These are phyloP conservation scores for Rhizoclosmatium sp. DNA, from an alignment of 192 early-diverging fungal genomes.

Conservation along the genomic window DNA sequence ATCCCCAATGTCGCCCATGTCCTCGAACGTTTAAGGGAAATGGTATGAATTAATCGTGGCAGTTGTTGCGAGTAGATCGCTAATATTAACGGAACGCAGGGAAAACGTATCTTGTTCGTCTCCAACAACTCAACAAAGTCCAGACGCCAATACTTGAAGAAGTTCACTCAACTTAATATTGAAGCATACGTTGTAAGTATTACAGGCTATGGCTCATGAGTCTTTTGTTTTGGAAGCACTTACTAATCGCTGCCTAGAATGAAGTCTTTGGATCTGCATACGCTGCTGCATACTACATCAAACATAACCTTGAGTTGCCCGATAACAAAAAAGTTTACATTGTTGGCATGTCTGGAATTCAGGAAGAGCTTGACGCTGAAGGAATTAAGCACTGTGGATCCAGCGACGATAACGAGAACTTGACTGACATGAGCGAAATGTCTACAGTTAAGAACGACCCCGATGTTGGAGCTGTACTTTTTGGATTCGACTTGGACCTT, in stretches of 20 bases:
- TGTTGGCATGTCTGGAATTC: slow-evolving; percentile 87
- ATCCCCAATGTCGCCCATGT: slow-evolving; percentile 75
- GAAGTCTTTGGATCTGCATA: slow-evolving; percentile 95
- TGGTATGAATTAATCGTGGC: neutral
- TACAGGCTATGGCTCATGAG: slow-evolving; percentile 1
- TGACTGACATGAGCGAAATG: slow-evolving; percentile 61
- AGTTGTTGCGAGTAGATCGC: too few relatives aligned
- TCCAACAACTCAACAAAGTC: slow-evolving; percentile 97
- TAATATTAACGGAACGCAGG: slow-evolving; percentile 34
- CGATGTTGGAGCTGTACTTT: slow-evolving; percentile 86
- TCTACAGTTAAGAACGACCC: slow-evolving; percentile 68
- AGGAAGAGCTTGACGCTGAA: slow-evolving; percentile 80
- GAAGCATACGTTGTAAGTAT: slow-evolving; percentile 69
- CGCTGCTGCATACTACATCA: slow-evolving; percentile 92
- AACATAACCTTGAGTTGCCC: slow-evolving; percentile 83
- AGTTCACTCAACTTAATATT: slow-evolving; percentile 85
- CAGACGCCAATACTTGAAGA: slow-evolving; percentile 77
- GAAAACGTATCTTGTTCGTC: slow-evolving; percentile 94
- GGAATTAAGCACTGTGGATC: slow-evolving; percentile 73
- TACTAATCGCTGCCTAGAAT: slow-evolving; percentile 54
- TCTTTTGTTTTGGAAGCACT: neutral
- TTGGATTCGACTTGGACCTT: slow-evolving; percentile 91
- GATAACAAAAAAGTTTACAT: slow-evolving; percentile 90
- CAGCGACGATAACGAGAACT: slow-evolving; percentile 59
- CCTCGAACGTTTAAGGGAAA: slow-evolving; percentile 67